Base-by-base conservation (phyloP, 2,329 filamentous ascomycete genomes). In the Aspergillus sp. region DNA sequence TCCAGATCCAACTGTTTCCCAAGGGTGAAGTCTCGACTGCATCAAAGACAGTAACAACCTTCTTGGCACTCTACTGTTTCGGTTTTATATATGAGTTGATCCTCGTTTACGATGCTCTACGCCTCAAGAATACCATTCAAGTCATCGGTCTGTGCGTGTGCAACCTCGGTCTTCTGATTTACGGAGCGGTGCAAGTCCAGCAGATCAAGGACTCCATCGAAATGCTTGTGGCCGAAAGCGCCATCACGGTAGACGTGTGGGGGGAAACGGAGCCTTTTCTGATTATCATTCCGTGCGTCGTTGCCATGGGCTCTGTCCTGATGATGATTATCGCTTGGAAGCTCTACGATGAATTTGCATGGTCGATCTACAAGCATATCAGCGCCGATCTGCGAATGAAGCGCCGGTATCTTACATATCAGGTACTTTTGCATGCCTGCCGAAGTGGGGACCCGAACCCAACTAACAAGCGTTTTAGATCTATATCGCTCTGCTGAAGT, bases 351-450 rank as follows among this genome's bases (percentile, higher is more conserved):
- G 94, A 97, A 76, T 99, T 99, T 77, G 94, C 95, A 10, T 99
- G 95, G 95, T 95, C 95, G 60, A 99, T 99, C 72, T 92, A 99
- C 79, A 99, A 99, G 83, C 93, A 96, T 77, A 99, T 99, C 74
- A 96, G 93, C 73, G 95, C 95, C 54, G 95, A 99, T 81, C 86
- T 97, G 73, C 88, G 92, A 70, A 92, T 99, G 89, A 98, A 97
- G 84, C 89, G 93, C 79, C 88, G 95, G 65, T 99, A 96, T 80
- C 84, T 99, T 62, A 91, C 94, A 63, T 99, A 96, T 75, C 95
- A 99, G 88, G 92, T 96, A 81, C 55, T 82, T 71, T 41, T 32
- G 5, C 27, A 13, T n/a, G 23, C 15, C 32, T 10, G 3, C 10
- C 51, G 10, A 15, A 4, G 8, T 30, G 21, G 13, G 15, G 17